Conservation (phyloP, 1,284 basidiomycete species). For the Neotropicomus parvogracilis region DNA sequence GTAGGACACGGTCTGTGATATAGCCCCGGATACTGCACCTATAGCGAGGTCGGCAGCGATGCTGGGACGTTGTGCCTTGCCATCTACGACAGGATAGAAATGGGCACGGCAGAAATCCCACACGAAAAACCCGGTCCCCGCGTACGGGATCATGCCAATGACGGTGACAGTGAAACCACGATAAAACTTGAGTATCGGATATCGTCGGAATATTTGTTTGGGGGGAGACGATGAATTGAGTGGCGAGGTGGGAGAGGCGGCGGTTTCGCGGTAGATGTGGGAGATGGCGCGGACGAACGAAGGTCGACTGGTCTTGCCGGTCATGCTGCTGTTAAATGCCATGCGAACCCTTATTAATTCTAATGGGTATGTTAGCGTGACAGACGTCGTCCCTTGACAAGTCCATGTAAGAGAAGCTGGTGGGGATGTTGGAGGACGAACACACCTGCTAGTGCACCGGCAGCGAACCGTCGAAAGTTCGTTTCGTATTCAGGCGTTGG, state of each 20-base stretch:
- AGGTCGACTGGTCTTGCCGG: conserved; percentile 40
- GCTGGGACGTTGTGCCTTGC: conserved; percentile 40
- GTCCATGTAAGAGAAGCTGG: background rate
- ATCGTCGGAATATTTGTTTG: conserved; percentile 45
- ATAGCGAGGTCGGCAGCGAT: conserved; percentile 65
- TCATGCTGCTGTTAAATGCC: conserved; percentile 77
- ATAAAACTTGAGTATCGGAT: conserved; percentile 88
- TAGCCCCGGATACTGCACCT: conserved; percentile 87
- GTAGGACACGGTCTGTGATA: conserved; percentile 91
- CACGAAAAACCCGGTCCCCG: conserved; percentile 92
- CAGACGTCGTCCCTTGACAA: conserved; percentile 76
- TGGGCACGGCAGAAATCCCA: conserved; percentile 82
- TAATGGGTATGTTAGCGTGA: conserved; percentile 91
- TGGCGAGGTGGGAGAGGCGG: conserved; percentile 30
- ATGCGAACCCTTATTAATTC: conserved; percentile 94
- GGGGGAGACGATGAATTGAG: conserved; percentile 21
- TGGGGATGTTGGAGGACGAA: background rate
- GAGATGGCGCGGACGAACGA: conserved; percentile 61
- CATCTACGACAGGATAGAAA: conserved; percentile 48
- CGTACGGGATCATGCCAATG: conserved; percentile 92
- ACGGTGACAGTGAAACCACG: conserved; percentile 94
- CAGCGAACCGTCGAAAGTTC: conserved; percentile 77
- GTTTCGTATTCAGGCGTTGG: conserved; percentile 80
- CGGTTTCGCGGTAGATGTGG: conserved; percentile 70
- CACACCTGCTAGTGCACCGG: conserved; percentile 84